Conservation (phyloP, 305 asterid species). For the Fraxinus xanthoxyloides region DNA sequence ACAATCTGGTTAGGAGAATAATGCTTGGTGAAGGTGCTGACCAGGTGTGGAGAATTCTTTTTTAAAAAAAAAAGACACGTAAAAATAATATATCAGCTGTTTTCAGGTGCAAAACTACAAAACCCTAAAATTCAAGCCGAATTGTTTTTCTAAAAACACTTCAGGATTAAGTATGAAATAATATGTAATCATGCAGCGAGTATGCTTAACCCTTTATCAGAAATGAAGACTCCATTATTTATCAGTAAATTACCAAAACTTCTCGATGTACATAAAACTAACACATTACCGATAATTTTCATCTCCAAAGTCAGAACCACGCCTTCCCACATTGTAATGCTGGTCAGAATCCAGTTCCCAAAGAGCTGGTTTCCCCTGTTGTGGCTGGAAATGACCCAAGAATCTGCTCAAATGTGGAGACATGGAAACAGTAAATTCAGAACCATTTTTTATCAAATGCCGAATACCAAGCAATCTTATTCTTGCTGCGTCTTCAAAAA, state of each 20-base stretch:
- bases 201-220: background rate
- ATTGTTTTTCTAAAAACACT: background rate
- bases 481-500: background rate
- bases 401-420: conserved; percentile 47
- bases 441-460: background rate
- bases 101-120: background rate
- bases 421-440: conserved; percentile 4
- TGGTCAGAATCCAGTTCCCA: conserved; percentile 94
- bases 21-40: background rate
- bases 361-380: conserved; percentile 70
- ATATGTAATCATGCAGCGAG: background rate
- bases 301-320: conserved; percentile 48
- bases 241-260: background rate
- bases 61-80: too few relatives aligned
- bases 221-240: background rate
- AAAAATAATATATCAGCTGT: background rate
- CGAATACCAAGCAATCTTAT: background rate
- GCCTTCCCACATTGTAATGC: conserved; percentile 60
- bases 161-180: background rate
- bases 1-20: too few relatives aligned
- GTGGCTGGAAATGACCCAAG: conserved; percentile 91
- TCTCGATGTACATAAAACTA: background rate
- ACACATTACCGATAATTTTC: conserved; percentile 55
- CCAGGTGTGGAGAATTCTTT: background rate
- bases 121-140: background rate